Evolutionary conservation across 2,329 filamentous ascomycete species (phyloP), one percentile per base, ranked within the genome.

Genomic region (Ophiostoma sp.): DNA sequence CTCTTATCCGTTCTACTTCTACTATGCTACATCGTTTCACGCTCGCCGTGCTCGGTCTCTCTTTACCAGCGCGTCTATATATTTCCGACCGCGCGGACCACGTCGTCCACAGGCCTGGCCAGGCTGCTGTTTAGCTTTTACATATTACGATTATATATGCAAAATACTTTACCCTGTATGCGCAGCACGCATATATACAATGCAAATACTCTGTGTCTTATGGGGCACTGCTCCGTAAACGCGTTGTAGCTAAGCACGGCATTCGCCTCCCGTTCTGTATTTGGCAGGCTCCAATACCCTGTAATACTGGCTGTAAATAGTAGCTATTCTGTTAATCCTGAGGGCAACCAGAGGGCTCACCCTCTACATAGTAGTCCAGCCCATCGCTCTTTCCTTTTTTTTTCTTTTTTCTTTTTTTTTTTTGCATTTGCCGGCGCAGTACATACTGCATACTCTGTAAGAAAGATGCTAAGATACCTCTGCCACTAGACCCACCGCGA

Each of bases 311-410:
- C 27, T 31, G 27, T 31, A 31, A 31, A 31, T 31, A 31, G 27
- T 31, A 31, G 27, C 27, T 31, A 3, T 31, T 31, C 27, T 31
- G 27, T 31, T 31, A 31, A 31, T 31, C 27, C 36, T 39, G 36
- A 39, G 44, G 44, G 44, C 44, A 48, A 57, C n/a, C 52, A 57
- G 52, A 57, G 52, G 57, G 57, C 17, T 33, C 27, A 33, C 39
- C n/a, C 52, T 8, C 6, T 33, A 31, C 27, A 31, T 31, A 31
- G 27, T 31, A 57, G 62, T 31, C 60, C 48, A 31, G 69, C 52
- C 64, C 48, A 69, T 70, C 64, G 64, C 68, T 69, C 64, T 66
- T 66, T 36, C 64, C 64, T 23, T 13, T n/a, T n/a, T n/a, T n/a
- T n/a, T n/a, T n/a, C n/a, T n/a, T n/a, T n/a, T n/a, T n/a, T n/a